These are phyloP conservation scores for Backusella australiensis DNA, from an alignment of 192 early-diverging fungal genomes.

Conservation along the genomic window DNA sequence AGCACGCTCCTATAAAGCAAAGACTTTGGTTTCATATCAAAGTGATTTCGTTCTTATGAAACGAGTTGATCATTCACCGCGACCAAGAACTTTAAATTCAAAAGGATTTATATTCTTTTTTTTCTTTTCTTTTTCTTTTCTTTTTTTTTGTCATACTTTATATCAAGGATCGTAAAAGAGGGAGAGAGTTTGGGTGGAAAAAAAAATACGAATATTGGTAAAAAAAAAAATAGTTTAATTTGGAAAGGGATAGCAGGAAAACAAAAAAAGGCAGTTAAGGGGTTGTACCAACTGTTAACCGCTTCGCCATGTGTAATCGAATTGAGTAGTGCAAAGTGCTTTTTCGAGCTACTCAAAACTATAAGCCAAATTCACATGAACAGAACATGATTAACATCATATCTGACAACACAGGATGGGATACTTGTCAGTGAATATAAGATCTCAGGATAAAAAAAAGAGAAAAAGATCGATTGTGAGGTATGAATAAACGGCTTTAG, in stretches of 20 bases:
- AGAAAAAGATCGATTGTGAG: no score
- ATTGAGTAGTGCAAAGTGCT: background rate
- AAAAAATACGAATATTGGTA: background rate
- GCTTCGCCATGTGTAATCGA: slow-evolving; percentile 1
- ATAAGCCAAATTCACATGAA: background rate
- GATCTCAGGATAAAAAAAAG: no score
- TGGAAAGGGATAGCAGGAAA: background rate
- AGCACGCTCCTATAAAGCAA: background rate
- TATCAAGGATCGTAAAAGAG: background rate
- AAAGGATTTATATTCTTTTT: background rate
- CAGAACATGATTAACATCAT: background rate
- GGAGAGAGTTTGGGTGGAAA: background rate
- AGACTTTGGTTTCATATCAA: background rate
- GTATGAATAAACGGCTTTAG: no score
- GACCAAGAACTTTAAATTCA: background rate
- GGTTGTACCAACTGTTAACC: background rate
- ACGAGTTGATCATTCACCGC: background rate
- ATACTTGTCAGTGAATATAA: background rate
- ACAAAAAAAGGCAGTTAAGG: background rate
- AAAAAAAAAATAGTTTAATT: background rate
- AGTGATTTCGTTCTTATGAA: background rate
- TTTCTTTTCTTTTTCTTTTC: background rate
- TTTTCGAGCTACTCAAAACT: background rate
- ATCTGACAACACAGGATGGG: background rate
- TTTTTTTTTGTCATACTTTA: background rate